These are phyloP conservation scores for Magnusiomyces tetraspermus DNA, from an alignment of 1,139 yeast genomes.

Conservation along the genomic window DNA sequence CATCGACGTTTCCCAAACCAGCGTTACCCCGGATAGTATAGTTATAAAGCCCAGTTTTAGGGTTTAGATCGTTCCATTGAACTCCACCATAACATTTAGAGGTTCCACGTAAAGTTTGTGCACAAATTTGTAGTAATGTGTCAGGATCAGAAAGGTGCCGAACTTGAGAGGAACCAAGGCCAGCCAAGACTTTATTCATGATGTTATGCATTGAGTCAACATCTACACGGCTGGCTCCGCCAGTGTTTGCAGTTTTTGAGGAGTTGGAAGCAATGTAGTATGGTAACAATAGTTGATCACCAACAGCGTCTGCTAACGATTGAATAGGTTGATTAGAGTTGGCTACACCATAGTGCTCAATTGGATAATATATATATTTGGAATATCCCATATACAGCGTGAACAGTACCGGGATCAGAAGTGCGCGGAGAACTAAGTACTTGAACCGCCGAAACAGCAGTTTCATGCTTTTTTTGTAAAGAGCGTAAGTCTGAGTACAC, in stretches of 20 bases:
- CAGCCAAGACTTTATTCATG: slow-evolving; percentile 26
- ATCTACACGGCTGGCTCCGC: slow-evolving; percentile 20
- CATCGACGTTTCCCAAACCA: slow-evolving; percentile 25
- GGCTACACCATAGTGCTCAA: slow-evolving; percentile 30
- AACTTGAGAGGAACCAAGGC: slow-evolving; percentile 25
- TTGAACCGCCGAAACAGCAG: slow-evolving; percentile 15
- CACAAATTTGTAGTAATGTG: slow-evolving; percentile 26
- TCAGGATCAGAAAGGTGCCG: slow-evolving; percentile 20
- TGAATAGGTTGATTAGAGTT: slow-evolving; percentile 21
- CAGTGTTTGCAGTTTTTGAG: no score
- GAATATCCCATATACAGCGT: slow-evolving; percentile 20
- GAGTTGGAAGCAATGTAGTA: slow-evolving; percentile 23
- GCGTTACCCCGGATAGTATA: slow-evolving; percentile 32
- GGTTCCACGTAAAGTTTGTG: slow-evolving; percentile 29
- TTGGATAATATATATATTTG: slow-evolving; percentile 27
- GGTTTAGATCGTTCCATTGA: slow-evolving; percentile 28
- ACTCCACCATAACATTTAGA: slow-evolving; percentile 31
- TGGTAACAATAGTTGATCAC: slow-evolving; percentile 22
- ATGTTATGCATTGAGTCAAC: slow-evolving; percentile 24
- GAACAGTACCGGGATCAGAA: neutral
- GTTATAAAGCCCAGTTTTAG: slow-evolving; percentile 23
- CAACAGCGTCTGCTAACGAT: slow-evolving; percentile 22
- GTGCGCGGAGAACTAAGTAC: slow-evolving; percentile 19
- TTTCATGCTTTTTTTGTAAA: neutral
- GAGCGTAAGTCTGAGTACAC: neutral